Evolutionary conservation across 164 flowering plant species (phyloP).

Genomic region (Umbellularia californica): DNA sequence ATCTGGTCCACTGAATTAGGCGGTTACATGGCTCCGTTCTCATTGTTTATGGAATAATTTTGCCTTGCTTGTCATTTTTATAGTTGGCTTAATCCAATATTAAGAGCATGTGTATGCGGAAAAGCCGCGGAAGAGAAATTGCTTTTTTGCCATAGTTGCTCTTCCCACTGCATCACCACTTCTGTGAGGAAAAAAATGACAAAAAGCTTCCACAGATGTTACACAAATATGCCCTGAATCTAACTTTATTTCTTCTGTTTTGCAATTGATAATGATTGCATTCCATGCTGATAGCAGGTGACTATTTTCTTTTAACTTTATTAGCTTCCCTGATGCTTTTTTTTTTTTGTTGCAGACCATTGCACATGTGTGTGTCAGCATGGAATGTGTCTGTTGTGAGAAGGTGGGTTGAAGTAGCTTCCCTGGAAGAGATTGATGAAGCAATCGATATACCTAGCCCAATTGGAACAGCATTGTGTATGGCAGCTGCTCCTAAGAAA

Average conservation of each 20-base stretch:
- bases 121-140: no score
- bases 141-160: no score
- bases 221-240: no score
- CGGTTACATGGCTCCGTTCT: background rate
- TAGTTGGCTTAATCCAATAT: background rate
- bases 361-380: constrained; percentile 79
- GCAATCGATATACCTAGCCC: constrained; percentile 82
- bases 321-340: background rate
- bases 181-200: no score
- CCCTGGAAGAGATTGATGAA: constrained; percentile 63
- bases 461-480: constrained; percentile 83
- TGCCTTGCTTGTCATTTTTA: background rate
- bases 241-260: background rate
- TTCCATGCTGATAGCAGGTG: background rate
- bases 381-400: constrained; percentile 90
- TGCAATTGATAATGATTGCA: background rate
- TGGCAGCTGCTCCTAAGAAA: constrained; percentile 94
- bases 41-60: background rate
- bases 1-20: background rate
- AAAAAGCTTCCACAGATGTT: no score
- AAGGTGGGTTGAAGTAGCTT: constrained; percentile 90
- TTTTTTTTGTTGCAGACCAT: constrained; percentile 53
- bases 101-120: no score
- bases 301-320: background rate
- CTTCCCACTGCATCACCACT: no score